A percentile compares a stretch with the other conserved stretches of the same genome.
Evolutionary conservation across 495 filamentous ascomycete genomes (phyloP).

Genomic region (Lichenothelia convexa): DNA sequence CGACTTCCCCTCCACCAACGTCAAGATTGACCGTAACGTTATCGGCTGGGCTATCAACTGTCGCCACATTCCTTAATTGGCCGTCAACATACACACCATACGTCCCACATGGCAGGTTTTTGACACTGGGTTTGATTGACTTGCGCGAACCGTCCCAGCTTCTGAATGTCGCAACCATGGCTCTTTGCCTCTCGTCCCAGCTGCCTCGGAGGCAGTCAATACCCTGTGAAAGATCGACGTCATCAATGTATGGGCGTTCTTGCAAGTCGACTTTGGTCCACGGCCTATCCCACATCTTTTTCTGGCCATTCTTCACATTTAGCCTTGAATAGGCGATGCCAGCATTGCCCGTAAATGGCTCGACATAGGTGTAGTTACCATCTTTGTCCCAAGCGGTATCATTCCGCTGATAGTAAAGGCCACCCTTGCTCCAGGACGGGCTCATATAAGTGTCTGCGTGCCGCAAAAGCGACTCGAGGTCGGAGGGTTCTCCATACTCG

Average conservation of each 20-base stretch:
- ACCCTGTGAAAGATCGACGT: constrained; percentile 12
- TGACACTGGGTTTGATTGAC: constrained; percentile 6
- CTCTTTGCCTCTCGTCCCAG: constrained; percentile 17
- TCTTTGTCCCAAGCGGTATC: constrained; percentile 10
- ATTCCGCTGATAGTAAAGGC: constrained; percentile 17
- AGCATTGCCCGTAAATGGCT: constrained; percentile 20
- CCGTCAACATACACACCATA: constrained; percentile 13
- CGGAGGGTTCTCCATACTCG: constrained; percentile 12
- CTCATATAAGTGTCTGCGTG: constrained; percentile 15
- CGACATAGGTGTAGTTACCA: constrained; percentile 15
- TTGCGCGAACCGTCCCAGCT: constrained; percentile 15
- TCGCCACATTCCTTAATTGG: constrained; percentile 1
- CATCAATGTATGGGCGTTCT: constrained; percentile 15
- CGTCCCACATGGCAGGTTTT: constrained; percentile 4
- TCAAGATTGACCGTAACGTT: not conserved
- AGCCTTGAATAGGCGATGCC: constrained; percentile 18
- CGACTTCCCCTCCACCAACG: not conserved
- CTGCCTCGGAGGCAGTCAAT: constrained; percentile 21
- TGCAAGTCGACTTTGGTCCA: constrained; percentile 14
- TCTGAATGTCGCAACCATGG: constrained; percentile 18
- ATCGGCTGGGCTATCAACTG: not conserved
- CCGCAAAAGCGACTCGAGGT: constrained; percentile 12
- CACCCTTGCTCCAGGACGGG: constrained; percentile 19
- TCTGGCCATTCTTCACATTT: constrained; percentile 21
- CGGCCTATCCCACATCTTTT: constrained; percentile 21